Evolutionary conservation across 2,329 filamentous ascomycete genomes (phyloP).

Genomic region (Fusarium verticillioides): DNA sequence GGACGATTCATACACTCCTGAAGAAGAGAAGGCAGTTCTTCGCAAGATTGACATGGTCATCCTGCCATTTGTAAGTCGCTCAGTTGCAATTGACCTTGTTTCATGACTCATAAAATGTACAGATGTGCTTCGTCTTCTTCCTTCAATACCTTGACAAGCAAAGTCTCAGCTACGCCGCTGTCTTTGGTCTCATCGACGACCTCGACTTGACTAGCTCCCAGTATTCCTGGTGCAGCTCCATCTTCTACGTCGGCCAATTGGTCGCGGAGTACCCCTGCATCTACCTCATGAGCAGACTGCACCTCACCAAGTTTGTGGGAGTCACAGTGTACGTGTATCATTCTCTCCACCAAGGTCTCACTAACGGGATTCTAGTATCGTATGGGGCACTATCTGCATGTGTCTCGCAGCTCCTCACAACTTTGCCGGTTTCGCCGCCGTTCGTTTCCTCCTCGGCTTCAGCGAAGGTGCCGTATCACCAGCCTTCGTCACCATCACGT

Average conservation of each 20-base stretch:
- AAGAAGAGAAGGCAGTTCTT: background rate
- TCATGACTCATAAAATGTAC: background rate
- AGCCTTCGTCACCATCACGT: background rate
- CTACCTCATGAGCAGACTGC: background rate
- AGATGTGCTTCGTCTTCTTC: slow-evolving; percentile 2
- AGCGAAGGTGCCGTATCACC: slow-evolving; percentile 1
- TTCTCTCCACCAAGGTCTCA: accelerated
- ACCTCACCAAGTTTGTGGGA: background rate
- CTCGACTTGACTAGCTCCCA: background rate
- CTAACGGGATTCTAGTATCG: background rate
- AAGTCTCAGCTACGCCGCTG: background rate
- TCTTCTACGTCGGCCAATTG: background rate
- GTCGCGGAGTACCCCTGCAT: background rate
- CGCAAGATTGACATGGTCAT: background rate
- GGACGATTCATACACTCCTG: background rate
- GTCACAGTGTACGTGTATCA: background rate
- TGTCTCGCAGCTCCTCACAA: background rate
- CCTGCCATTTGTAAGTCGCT: background rate
- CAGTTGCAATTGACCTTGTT: accelerated
- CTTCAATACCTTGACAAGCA: slow-evolving; percentile 1
- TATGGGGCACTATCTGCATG: background rate
- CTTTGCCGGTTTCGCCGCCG: background rate
- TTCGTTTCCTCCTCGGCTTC: slow-evolving; percentile 2
- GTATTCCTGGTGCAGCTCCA: background rate
- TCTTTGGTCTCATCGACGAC: background rate